Evolutionary conservation across 2,329 filamentous ascomycete genomes (phyloP), one percentile per base, ranked within the genome.

Genomic region (Ilyonectria sp.): DNA sequence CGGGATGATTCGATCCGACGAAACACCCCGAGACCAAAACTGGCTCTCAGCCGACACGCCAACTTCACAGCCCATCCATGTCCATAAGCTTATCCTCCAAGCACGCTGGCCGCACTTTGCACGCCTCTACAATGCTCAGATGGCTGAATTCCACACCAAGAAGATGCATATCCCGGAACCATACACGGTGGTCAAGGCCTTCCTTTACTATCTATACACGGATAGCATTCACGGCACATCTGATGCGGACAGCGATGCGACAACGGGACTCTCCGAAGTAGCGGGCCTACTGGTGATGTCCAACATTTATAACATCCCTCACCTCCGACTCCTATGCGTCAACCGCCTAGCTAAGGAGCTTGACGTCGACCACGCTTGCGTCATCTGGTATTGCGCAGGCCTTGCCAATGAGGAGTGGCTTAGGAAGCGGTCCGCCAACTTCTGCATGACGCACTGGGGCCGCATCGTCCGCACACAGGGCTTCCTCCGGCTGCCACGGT

Each of bases 101-200:
- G 93, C 96, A 21, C 93, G 96, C 58, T 99, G 96, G 96, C 95
- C 96, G 31, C 96, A 99, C 80, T 99, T 99, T 82, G 91, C 93
- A 46, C 92, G 96, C 17, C 85, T 99, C 3, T 98, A 97, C 84
- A 92, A 92, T 58, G 91, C 95, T 5, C 94, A 98, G 77, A 99
- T 99, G 96, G 91, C 93, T 13, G 96, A 99, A 79, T 99, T 97
- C 76, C 96, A 99, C 79, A 96, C 94, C 17, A 96, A 96, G 77
- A 94, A 93, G 80, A 96, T 99, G 92, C 95, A 99, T 81, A 97
- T 99, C 50, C 95, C 96, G 0, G 97, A 99, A 77, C 95, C 95
- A 1, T 98, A 98, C 80, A 92, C 91, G 1, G 94, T 97, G 0
- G 96, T 99, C 53, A 94, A 94, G 73, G 94, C 95, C 1, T 99